Evolutionary conservation across 2,329 filamentous ascomycete species (phyloP).

Genomic region (Clarireedia monteithiana): DNA sequence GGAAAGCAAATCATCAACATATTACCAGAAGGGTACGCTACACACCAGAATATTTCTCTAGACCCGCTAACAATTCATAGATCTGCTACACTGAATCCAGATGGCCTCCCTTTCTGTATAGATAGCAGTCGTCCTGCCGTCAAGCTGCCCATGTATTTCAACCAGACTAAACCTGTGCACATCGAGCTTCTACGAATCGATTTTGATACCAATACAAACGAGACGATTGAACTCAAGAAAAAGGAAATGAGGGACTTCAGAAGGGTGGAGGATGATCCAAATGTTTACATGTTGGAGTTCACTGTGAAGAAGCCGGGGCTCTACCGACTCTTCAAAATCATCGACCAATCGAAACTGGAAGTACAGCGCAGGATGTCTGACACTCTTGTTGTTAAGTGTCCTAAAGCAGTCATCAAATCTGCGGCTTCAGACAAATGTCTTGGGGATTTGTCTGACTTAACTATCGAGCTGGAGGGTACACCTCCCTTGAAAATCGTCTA

Average conservation of each 20-base stretch:
- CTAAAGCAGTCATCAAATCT: slow-evolving; percentile 64
- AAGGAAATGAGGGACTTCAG: slow-evolving; percentile 63
- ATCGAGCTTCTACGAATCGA: slow-evolving; percentile 88
- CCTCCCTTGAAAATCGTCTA: slow-evolving; percentile 91
- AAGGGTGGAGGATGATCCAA: slow-evolving; percentile 51
- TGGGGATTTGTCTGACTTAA: slow-evolving; percentile 79
- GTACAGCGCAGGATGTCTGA: slow-evolving; percentile 71
- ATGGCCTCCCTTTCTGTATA: slow-evolving; percentile 74
- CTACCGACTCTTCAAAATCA: slow-evolving; percentile 75
- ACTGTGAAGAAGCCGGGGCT: slow-evolving; percentile 78
- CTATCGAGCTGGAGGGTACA: slow-evolving; percentile 77
- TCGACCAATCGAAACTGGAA: slow-evolving; percentile 91
- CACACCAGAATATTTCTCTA: not conserved
- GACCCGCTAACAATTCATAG: slow-evolving; percentile 32
- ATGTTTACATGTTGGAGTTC: slow-evolving; percentile 59
- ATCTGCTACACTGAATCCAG: slow-evolving; percentile 80
- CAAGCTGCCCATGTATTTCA: slow-evolving; percentile 79
- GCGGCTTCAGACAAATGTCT: slow-evolving; percentile 65
- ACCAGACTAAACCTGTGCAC: slow-evolving; percentile 80
- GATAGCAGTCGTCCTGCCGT: slow-evolving; percentile 53
- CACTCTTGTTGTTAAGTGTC: slow-evolving; percentile 79
- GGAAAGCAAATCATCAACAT: slow-evolving; percentile 98
- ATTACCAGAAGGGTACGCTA: slow-evolving; percentile 72
- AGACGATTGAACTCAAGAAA: slow-evolving; percentile 67
- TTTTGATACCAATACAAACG: slow-evolving; percentile 70